phyloP scores from a whole-genome alignment of 768 basidiomycete species.

The Lactarius psammicola region DNA sequence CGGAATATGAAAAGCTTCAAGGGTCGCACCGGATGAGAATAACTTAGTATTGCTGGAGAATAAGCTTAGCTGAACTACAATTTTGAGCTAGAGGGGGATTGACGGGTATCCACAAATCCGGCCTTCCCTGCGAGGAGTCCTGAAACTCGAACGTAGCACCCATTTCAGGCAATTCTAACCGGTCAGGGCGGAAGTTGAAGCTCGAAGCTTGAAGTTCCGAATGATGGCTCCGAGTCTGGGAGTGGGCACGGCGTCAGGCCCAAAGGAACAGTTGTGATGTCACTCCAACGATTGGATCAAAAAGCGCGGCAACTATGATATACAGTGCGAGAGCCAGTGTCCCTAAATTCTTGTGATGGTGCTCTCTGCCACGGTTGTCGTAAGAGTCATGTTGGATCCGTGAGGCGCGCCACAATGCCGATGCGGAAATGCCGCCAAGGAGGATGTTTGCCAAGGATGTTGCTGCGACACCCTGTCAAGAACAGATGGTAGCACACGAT shows the following conservation, averaged over 20 bases:
- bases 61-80: background rate
- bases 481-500: background rate
- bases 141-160: background rate
- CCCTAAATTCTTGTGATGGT: background rate
- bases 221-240: background rate
- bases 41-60: background rate
- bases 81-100: conserved; percentile 1
- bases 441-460: too few relatives aligned
- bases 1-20: background rate
- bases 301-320: background rate
- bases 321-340: too few relatives aligned
- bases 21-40: conserved; percentile 5
- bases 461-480: background rate
- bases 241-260: background rate
- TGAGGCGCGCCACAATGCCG: conserved; percentile 7
- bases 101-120: background rate
- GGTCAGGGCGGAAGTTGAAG: background rate
- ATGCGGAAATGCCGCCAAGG: background rate
- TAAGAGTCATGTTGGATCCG: conserved; percentile 1
- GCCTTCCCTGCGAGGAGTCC: background rate
- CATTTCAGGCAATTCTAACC: conserved; percentile 7
- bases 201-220: background rate
- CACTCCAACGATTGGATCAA: background rate
- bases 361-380: background rate
- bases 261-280: background rate